These are phyloP conservation scores for Posidonia australis DNA, from an alignment of 106 monocot genomes.

Conservation along the genomic window DNA sequence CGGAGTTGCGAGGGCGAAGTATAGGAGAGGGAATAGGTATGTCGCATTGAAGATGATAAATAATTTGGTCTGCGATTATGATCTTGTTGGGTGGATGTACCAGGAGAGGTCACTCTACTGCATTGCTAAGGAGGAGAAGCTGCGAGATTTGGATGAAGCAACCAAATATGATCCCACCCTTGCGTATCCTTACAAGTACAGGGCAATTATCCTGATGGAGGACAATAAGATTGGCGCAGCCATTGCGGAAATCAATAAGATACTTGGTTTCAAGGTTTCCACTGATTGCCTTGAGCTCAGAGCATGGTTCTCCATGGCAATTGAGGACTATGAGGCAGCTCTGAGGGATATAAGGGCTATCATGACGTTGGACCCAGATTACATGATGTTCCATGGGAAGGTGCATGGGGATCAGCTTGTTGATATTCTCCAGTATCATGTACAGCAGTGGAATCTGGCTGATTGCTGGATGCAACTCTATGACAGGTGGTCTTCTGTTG, in stretches of 20 bases:
- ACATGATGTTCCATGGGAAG: slow-evolving; percentile 89
- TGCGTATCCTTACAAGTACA: slow-evolving; percentile 76
- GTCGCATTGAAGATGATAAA: slow-evolving; percentile 77
- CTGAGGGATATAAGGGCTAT: slow-evolving; percentile 78
- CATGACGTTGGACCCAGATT: slow-evolving; percentile 73
- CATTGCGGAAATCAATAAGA: slow-evolving; percentile 78
- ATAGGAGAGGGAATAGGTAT: slow-evolving; percentile 77
- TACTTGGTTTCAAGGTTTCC: slow-evolving; percentile 77
- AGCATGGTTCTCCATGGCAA: slow-evolving; percentile 69
- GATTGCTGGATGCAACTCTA: slow-evolving; percentile 99
- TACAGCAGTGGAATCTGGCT: slow-evolving; percentile 71
- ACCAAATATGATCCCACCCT: slow-evolving; percentile 72
- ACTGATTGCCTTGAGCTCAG: slow-evolving; percentile 89
- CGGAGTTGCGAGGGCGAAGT: slow-evolving; percentile 88
- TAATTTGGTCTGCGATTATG: slow-evolving; percentile 37
- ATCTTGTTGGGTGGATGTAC: slow-evolving; percentile 76
- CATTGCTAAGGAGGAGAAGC: slow-evolving; percentile 71
- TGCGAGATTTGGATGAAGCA: slow-evolving; percentile 47
- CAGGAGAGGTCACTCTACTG: slow-evolving; percentile 88
- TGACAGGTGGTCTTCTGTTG: slow-evolving; percentile 91
- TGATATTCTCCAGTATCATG: slow-evolving; percentile 60
- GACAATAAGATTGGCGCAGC: slow-evolving; percentile 71
- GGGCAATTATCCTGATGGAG: slow-evolving; percentile 58
- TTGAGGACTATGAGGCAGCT: slow-evolving; percentile 54
- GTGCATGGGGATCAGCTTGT: slow-evolving; percentile 75